Conservation (phyloP, 108 stramenopile genomes). For the Skeletonema marinoi region DNA sequence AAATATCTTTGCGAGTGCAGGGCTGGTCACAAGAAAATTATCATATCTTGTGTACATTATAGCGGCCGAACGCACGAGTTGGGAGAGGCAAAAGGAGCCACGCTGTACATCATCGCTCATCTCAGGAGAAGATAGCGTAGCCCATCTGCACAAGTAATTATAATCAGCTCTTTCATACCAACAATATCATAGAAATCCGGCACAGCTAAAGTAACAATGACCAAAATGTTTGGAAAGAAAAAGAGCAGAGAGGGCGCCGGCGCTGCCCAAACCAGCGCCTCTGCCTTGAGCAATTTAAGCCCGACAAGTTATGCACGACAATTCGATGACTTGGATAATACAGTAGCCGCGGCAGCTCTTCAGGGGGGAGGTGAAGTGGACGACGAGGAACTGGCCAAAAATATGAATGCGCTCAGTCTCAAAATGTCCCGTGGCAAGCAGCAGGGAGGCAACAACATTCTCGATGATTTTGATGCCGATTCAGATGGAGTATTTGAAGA, state of each 20-base stretch:
- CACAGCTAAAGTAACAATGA: conserved; percentile 8
- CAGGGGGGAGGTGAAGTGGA: conserved; percentile 1
- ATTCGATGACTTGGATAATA: conserved; percentile 28
- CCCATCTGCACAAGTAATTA: not conserved
- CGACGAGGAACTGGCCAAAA: not conserved
- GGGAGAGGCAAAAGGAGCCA: not conserved
- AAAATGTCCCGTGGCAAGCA: conserved; percentile 1
- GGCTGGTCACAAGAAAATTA: not conserved
- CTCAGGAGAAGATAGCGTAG: not conserved
- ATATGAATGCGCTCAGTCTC: not conserved
- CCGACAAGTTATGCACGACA: conserved; percentile 36
- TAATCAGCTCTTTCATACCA: not conserved
- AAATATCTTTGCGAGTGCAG: not conserved
- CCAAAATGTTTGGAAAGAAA: conserved; percentile 43
- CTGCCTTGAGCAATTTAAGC: conserved; percentile 25
- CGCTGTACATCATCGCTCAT: not conserved
- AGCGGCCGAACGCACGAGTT: not conserved
- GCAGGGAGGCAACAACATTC: not conserved
- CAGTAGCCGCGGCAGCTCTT: conserved; percentile 15
- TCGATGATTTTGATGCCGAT: conserved; percentile 36
- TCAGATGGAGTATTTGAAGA: conserved; percentile 27
- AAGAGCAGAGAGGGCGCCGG: conserved; percentile 20
- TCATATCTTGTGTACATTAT: not conserved
- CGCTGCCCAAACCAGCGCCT: conserved; percentile 7
- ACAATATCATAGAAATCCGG: not conserved